These are phyloP conservation scores for Conidiobolus incongruus DNA, from an alignment of 371 early-diverging fungal species.

Conservation along the genomic window DNA sequence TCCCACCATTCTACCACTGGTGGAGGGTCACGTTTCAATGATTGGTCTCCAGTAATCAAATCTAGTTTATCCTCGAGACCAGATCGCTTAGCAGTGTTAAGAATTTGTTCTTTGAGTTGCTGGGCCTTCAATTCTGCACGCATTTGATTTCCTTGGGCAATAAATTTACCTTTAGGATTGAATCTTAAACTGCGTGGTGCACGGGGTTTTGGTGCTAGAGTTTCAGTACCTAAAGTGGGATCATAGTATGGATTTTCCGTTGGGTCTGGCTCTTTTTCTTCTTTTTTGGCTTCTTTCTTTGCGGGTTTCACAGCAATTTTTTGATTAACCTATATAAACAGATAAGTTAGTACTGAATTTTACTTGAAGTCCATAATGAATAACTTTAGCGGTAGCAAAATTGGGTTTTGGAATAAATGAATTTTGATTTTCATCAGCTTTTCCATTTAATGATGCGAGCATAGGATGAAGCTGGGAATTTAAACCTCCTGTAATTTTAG, in stretches of 20 bases:
- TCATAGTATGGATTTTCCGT: constrained; percentile 75
- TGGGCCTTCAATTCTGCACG: constrained; percentile 15
- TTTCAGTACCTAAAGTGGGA: constrained; percentile 23
- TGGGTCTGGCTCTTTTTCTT: constrained; percentile 28
- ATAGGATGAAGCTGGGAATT: constrained; percentile 1
- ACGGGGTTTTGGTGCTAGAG: constrained; percentile 23
- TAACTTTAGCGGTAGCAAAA: constrained; percentile 21
- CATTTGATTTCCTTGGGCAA: constrained; percentile 55
- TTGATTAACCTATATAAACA: constrained; percentile 14
- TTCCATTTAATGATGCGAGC: not conserved
- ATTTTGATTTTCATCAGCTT: not conserved
- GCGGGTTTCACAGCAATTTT: constrained; percentile 9
- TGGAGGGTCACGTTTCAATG: constrained; percentile 29
- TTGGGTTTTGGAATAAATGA: constrained; percentile 20
- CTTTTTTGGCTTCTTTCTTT: constrained; percentile 17
- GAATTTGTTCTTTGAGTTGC: too few relatives aligned
- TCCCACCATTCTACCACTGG: constrained; percentile 95
- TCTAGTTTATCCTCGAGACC: not conserved
- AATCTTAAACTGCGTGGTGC: constrained; percentile 40
- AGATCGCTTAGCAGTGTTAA: constrained; percentile 13
- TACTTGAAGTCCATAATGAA: not conserved
- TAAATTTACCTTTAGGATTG: constrained; percentile 55
- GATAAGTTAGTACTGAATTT: constrained; percentile 1
- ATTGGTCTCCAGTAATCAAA: not conserved
- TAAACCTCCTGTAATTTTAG: constrained; percentile 1